Percentiles rank a stretch among this genome's conserved stretches.
phyloP scores from a whole-genome alignment of 2,329 filamentous ascomycete genomes.

The Thermoascus crustaceus region DNA sequence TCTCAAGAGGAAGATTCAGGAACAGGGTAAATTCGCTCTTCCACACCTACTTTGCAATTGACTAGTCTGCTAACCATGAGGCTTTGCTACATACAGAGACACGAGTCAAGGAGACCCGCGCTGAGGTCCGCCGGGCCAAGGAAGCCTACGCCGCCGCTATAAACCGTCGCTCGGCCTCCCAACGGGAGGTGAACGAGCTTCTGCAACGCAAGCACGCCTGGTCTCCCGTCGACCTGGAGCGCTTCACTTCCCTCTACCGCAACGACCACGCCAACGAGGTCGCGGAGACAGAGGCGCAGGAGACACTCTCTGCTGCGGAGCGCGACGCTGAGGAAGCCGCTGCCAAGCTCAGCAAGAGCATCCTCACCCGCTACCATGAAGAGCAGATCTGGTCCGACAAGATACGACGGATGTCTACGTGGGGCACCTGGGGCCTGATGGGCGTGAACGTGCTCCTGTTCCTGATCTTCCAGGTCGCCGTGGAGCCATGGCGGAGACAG shows the following conservation, averaged over 20 bases:
- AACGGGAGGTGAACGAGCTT: constrained; percentile 90
- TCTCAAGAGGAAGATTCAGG: constrained; percentile 69
- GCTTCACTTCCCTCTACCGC: constrained; percentile 87
- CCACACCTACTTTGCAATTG: constrained; percentile 6
- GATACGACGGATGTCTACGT: constrained; percentile 90
- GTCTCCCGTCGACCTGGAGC: constrained; percentile 78
- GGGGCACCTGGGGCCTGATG: constrained; percentile 98
- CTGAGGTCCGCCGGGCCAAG: constrained; percentile 62
- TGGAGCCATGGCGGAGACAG: constrained; percentile 83
- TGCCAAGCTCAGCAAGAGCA: constrained; percentile 67
- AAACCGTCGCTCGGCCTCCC: constrained; percentile 72
- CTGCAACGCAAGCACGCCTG: constrained; percentile 91
- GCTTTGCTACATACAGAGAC: constrained; percentile 35
- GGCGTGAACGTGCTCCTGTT: constrained; percentile 89
- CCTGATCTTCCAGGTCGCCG: constrained; percentile 73
- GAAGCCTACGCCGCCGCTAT: constrained; percentile 75
- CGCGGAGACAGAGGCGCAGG: constrained; percentile 63
- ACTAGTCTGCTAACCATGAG: not conserved
- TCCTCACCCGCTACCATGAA: constrained; percentile 89
- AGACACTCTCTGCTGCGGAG: constrained; percentile 67
- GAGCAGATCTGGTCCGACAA: constrained; percentile 99
- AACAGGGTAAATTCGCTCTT: constrained; percentile 44
- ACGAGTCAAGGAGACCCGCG: constrained; percentile 48
- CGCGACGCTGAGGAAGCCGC: constrained; percentile 69
- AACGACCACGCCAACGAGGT: constrained; percentile 91